These are phyloP conservation scores for Macrocybe gigantea DNA, from an alignment of 768 basidiomycete species.

Conservation along the genomic window DNA sequence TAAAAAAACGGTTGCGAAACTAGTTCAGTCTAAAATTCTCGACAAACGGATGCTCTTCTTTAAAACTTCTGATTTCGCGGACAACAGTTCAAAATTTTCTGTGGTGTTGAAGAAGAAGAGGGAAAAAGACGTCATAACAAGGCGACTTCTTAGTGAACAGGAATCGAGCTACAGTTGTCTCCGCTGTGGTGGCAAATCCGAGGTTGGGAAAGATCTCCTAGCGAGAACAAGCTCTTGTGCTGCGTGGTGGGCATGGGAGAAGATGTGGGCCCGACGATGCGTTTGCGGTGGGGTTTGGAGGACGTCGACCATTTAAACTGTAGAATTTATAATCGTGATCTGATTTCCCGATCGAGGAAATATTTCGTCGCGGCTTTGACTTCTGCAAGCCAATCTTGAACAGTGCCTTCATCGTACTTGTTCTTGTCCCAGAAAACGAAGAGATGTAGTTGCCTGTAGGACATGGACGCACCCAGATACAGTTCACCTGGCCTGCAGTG, in stretches of 20 bases:
- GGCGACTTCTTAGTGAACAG: conserved; percentile 40
- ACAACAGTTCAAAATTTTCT: conserved; percentile 45
- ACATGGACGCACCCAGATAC: conserved; percentile 38
- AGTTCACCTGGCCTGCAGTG: conserved; percentile 41
- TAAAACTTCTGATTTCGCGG: conserved; percentile 65
- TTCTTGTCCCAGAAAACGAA: conserved; percentile 36
- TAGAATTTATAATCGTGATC: not conserved
- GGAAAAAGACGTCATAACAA: conserved; percentile 52
- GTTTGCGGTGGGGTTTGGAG: conserved; percentile 70
- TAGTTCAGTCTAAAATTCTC: conserved; percentile 45
- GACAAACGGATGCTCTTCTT: conserved; percentile 68
- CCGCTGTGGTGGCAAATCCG: conserved; percentile 57
- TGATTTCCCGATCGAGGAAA: conserved; percentile 18
- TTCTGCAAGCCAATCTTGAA: conserved; percentile 45
- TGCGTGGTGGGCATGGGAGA: conserved; percentile 62
- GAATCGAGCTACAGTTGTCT: conserved; percentile 41
- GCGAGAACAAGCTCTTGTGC: conserved; percentile 22
- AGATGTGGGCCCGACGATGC: conserved; percentile 51
- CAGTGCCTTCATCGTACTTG: conserved; percentile 32
- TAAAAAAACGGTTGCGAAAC: conserved; percentile 34
- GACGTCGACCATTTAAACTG: not conserved
- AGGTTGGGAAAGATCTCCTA: conserved; percentile 28
- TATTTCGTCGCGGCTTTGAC: conserved; percentile 26
- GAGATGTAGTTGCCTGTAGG: conserved; percentile 24
- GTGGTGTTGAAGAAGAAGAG: conserved; percentile 23